Percentiles rank a stretch among this genome's conserved stretches.
Evolutionary conservation across 108 stramenopile genomes (phyloP).

Genomic region (Nitzschia sp.): DNA sequence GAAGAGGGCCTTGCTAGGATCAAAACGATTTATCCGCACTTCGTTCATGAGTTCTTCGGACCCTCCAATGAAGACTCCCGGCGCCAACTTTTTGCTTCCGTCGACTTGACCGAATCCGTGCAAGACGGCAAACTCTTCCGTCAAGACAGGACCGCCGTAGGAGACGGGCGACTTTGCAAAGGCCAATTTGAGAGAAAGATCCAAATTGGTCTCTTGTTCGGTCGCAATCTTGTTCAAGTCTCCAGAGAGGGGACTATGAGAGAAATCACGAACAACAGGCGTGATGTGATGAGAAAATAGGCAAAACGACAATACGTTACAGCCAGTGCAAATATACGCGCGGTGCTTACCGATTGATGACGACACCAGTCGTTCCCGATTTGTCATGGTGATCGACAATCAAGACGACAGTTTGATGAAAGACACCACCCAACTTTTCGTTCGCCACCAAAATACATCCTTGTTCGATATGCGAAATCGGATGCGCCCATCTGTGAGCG

Average conservation of each 20-base stretch:
- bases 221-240: slow-evolving; percentile 65
- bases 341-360: slow-evolving; percentile 83
- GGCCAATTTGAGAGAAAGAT: slow-evolving; percentile 75
- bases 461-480: slow-evolving; percentile 74
- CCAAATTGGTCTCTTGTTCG: slow-evolving; percentile 62
- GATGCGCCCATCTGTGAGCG: slow-evolving; percentile 85
- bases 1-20: slow-evolving; percentile 71
- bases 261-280: background rate
- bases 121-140: slow-evolving; percentile 78
- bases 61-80: slow-evolving; percentile 85
- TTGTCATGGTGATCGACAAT: slow-evolving; percentile 84
- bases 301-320: background rate
- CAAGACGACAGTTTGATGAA: slow-evolving; percentile 87
- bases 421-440: slow-evolving; percentile 87
- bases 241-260: slow-evolving; percentile 68
- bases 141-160: slow-evolving; percentile 85
- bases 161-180: slow-evolving; percentile 71
- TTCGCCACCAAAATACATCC: slow-evolving; percentile 87
- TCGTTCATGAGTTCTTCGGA: slow-evolving; percentile 80
- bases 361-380: slow-evolving; percentile 75
- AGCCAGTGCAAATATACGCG: too few species aligned
- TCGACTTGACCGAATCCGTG: slow-evolving; percentile 84
- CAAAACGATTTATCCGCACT: slow-evolving; percentile 64
- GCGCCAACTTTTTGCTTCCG: slow-evolving; percentile 79
- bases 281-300: background rate